Evolutionary conservation across 164 flowering plant species (phyloP), one percentile per base, ranked within the genome.

Genomic region (Cinnamomum micranthum): DNA sequence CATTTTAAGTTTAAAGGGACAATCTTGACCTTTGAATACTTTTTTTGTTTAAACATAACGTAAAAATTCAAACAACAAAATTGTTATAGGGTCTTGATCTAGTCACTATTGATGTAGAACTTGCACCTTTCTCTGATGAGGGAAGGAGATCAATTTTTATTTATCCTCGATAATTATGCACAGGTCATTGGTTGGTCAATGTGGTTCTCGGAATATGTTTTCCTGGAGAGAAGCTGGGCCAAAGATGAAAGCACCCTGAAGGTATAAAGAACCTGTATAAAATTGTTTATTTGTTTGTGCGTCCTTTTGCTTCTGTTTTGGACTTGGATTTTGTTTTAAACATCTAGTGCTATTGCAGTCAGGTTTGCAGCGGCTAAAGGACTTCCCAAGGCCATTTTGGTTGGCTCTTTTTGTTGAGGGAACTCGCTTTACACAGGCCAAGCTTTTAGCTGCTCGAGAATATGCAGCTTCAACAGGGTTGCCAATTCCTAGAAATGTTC

Each of bases 141-240:
- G 2, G 66, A 31, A 50, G 55, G 20, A 20, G 11, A 31, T 17
- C 28, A 67, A 67, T 67, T 17, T 67, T 28, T 15, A 27, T 14
- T 13, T 31, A 15, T 67, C 7, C 47, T 27, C 81, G 79, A 55
- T 55, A 14, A 20, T 17, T 1, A 55, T 55, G 13, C n/a, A 55
- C 87, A 95, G 98, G 97, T 93, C 65, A 85, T 93, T 81, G 99
- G 99, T 31, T 95, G 99, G 99, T 95, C 99, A 41, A 93, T 95
- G 97, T 93, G 97, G 97, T 95, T 95, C 78, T 92, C 99, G 27
- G 99, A 95, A 76, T 95, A 93, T 76, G 83, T 95, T 27, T 95
- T 93, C 78, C 83, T 95, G 77, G 99, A 93, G 85, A 88, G 99
- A 87, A 93, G 79, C 79, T 93, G 98, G 99, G 96, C 90, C 50